These are phyloP conservation scores for Fusarium nelsonii DNA, from an alignment of 2,329 filamentous ascomycete genomes.

Conservation along the genomic window DNA sequence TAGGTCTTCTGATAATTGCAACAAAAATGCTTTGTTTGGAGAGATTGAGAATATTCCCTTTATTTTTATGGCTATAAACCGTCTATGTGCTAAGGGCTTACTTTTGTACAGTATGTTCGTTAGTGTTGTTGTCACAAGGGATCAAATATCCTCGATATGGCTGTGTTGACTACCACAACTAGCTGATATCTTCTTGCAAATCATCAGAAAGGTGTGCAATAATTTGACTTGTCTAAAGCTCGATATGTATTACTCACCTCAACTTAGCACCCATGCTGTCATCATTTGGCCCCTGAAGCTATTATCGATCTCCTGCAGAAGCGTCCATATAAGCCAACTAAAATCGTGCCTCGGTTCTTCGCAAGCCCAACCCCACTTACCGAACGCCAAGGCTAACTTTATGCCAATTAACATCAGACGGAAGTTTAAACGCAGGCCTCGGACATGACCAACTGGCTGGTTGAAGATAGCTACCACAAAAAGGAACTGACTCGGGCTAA, in stretches of 20 bases:
- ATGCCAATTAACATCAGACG: conserved; percentile 8
- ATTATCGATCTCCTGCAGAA: background rate
- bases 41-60: background rate
- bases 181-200: background rate
- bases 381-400: conserved; percentile 6
- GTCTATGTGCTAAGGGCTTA: no score
- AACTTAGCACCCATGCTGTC: background rate
- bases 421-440: conserved; percentile 20
- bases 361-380: conserved; percentile 27
- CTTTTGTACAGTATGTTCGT: background rate
- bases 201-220: background rate
- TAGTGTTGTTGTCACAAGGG: no score
- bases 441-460: conserved; percentile 1
- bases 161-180: background rate
- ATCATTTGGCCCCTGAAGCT: background rate
- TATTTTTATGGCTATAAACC: no score
- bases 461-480: background rate
- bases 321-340: background rate
- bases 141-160: background rate
- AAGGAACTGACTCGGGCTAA: background rate
- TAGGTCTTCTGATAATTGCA: no score
- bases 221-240: background rate
- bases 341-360: conserved; percentile 39
- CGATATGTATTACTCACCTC: background rate
- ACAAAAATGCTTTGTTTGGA: no score